phyloP scores from a whole-genome alignment of 164 flowering plant species.

The grape (Vitis vinifera) region ASM3070453v1 NC_081805.1:10272001-10272500 shows the following conservation, averaged over 20 bases:
- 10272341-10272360: too few species aligned
- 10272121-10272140: constrained; percentile 93
- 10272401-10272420: too few species aligned
- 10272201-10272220: background rate
- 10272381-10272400: too few species aligned
- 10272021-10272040: background rate
- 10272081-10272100: constrained; percentile 93
- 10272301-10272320: background rate
- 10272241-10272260: background rate
- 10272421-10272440: too few species aligned
- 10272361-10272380: too few species aligned
- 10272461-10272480: too few species aligned
- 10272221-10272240: background rate
- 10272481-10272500: too few species aligned
- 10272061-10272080: constrained; percentile 63
- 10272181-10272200: constrained; percentile 74
- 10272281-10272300: background rate
- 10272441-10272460: too few species aligned
- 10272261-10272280: constrained; percentile 1
- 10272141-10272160: constrained; percentile 73
- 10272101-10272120: constrained; percentile 91
- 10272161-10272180: constrained; percentile 88
- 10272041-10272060: background rate
- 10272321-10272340: too few species aligned
- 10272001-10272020: background rate